Conservation (phyloP, 2,329 filamentous ascomycete genomes). For the Cercospora nicotianae region DNA sequence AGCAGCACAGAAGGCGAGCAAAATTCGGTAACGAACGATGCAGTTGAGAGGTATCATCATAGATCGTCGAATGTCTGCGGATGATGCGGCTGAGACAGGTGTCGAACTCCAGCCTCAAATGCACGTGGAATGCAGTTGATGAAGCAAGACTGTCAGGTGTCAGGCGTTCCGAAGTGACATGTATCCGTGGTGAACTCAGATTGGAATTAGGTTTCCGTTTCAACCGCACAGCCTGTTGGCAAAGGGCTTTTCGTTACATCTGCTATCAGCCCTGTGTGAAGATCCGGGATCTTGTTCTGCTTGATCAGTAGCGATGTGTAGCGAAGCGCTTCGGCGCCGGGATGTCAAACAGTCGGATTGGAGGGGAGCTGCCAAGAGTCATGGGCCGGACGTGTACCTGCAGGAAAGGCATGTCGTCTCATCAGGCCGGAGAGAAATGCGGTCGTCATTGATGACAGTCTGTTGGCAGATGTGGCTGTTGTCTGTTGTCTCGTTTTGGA, state of each 20-base stretch:
- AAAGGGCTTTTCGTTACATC: not conserved
- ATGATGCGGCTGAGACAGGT: not conserved
- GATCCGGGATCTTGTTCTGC: not conserved
- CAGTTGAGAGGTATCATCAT: not conserved
- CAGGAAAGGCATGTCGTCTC: not conserved
- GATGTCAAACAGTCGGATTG: not conserved
- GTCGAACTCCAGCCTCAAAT: constrained; percentile 4
- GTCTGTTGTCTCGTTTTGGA: not conserved
- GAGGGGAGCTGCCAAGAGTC: not conserved
- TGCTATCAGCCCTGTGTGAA: not conserved
- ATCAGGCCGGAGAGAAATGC: not conserved
- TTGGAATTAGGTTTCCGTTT: not conserved
- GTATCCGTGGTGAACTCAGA: not conserved
- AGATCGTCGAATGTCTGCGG: not conserved
- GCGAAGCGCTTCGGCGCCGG: not conserved
- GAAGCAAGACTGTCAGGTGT: not conserved
- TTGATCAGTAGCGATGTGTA: not conserved
- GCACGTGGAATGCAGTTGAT: not conserved
- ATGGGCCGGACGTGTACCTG: not conserved
- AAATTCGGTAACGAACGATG: not conserved
- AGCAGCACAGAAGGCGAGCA: not conserved
- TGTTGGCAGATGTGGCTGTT: not conserved
- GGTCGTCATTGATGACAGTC: not conserved
- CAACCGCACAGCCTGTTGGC: not conserved
- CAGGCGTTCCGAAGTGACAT: not conserved